Evolutionary conservation across 2,329 filamentous ascomycete species (phyloP).

Genomic region (Zalaria sp.): DNA sequence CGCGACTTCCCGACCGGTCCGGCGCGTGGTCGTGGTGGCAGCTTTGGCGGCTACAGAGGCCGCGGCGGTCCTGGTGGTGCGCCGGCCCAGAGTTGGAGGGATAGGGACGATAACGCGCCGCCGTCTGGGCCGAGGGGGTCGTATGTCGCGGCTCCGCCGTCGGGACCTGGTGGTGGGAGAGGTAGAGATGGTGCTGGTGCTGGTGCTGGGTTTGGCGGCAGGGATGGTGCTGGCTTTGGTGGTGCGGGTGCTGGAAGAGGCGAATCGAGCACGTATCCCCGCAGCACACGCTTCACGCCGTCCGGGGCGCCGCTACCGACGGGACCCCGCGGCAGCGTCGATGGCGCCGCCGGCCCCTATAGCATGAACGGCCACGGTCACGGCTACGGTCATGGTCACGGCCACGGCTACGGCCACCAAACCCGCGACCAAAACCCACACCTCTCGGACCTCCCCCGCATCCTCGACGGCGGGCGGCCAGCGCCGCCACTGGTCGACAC

Average conservation of each 20-base stretch:
- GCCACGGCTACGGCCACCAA: not conserved
- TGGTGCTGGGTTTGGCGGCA: too few relatives aligned
- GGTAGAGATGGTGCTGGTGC: too few relatives aligned
- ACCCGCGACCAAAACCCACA: slow-evolving; percentile 11
- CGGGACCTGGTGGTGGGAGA: slow-evolving; percentile 14
- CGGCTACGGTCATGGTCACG: slow-evolving; percentile 2
- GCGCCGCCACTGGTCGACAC: slow-evolving; percentile 28
- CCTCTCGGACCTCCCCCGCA: slow-evolving; percentile 28
- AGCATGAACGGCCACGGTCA: slow-evolving; percentile 2
- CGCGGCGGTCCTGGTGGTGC: slow-evolving; percentile 14
- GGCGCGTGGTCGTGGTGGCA: slow-evolving; percentile 6
- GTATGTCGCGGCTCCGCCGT: slow-evolving; percentile 13
- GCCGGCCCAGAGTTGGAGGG: slow-evolving; percentile 4
- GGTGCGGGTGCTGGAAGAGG: too few relatives aligned
- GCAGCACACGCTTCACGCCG: slow-evolving; percentile 28
- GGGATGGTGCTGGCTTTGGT: too few relatives aligned
- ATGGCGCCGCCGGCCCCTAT: not conserved
- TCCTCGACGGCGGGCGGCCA: slow-evolving; percentile 29
- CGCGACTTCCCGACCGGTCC: too few relatives aligned
- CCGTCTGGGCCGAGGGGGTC: slow-evolving; percentile 13
- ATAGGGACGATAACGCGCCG: slow-evolving; percentile 3
- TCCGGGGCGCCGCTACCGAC: slow-evolving; percentile 9
- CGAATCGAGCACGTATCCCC: slow-evolving; percentile 23
- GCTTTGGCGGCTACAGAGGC: slow-evolving; percentile 13
- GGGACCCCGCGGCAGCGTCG: slow-evolving; percentile 2